Base-by-base conservation (phyloP, 352 stramenopile species). In the Phytophthora nicotianae region DNA sequence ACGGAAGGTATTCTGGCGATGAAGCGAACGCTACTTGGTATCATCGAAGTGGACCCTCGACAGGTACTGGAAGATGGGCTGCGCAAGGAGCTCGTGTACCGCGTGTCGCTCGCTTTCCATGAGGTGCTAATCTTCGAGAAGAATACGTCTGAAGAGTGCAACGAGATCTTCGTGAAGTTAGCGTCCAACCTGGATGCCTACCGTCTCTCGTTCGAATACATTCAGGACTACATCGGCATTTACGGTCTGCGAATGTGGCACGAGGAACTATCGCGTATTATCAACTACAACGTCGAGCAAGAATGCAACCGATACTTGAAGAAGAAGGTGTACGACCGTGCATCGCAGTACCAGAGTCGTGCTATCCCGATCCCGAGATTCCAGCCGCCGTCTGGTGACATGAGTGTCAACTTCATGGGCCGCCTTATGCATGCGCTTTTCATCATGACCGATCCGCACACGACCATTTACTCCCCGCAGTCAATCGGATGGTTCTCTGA, bases 201-300 rank as follows among this genome's bases (percentile, higher is more conserved):
- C 52, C 77, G 90, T 13, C 68, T 90, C 14, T 96, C 90, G 27
- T 95, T 98, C 53, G 89, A 98, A 75, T 98, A 98, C 67, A 95
- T 98, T 27, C 94, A 98, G 65, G 96, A 98, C 72, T 98, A 98
- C 77, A 92, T 98, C 59, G 91, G 84, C 26, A 97, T 98, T 54
- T 92, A 97, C 60, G 94, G 96, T 21, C 74, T 98, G 32, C 92
- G 95, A 27, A 97, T 98, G 79, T 98, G 93, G 95, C 91, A 98
- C 63, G 88, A 98, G 68, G 96, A 98, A 68, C 70, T 98, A 16
- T 90, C 81, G 21, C 90, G 96, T 16, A 96, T 98, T 58, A 97
- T 98, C 58, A 97, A 96, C 55, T 98, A 97, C 77, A 98, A 98
- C 46, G 88, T 97, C n/a, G 95, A 98, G 68, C 90, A 98, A 55